Percentiles rank a stretch among this genome's conserved stretches.
Evolutionary conservation across 257 asterid genomes (phyloP).

Genomic region (Solanum lignicaule): DNA sequence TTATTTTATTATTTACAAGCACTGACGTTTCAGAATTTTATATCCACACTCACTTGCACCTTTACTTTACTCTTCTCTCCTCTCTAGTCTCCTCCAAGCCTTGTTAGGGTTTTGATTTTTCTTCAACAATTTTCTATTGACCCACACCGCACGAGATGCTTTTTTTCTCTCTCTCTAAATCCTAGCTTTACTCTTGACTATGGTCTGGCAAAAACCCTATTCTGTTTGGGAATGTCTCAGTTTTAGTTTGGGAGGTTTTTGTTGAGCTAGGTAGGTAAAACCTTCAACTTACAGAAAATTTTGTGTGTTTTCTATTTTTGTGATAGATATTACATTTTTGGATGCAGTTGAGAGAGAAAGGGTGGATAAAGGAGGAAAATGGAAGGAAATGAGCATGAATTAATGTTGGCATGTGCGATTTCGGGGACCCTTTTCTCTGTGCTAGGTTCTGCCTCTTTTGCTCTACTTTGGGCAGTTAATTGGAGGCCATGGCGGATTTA

Average conservation of each 20-base stretch:
- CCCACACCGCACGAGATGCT: background rate
- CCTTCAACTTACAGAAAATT: background rate
- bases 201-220: background rate
- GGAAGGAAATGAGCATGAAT: constrained; percentile 55
- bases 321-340: background rate
- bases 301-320: background rate
- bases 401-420: constrained; percentile 79
- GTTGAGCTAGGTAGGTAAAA: background rate
- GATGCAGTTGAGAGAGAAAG: constrained; percentile 25
- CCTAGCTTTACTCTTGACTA: background rate
- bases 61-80: constrained; percentile 4
- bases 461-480: constrained; percentile 90
- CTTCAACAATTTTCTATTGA: background rate
- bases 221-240: background rate
- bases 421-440: constrained; percentile 77
- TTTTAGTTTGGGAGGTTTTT: background rate
- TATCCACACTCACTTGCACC: background rate
- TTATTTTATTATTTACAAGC: constrained; percentile 8
- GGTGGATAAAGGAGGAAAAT: constrained; percentile 27
- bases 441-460: constrained; percentile 75
- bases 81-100: background rate
- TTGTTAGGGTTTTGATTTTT: constrained; percentile 9
- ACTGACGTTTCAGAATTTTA: background rate
- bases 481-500: constrained; percentile 99
- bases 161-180: background rate